Percentiles rank a stretch among this genome's conserved stretches.
Evolutionary conservation across 73 alveolate species (phyloP).

Genomic region (Paramecium biaurelia): DNA sequence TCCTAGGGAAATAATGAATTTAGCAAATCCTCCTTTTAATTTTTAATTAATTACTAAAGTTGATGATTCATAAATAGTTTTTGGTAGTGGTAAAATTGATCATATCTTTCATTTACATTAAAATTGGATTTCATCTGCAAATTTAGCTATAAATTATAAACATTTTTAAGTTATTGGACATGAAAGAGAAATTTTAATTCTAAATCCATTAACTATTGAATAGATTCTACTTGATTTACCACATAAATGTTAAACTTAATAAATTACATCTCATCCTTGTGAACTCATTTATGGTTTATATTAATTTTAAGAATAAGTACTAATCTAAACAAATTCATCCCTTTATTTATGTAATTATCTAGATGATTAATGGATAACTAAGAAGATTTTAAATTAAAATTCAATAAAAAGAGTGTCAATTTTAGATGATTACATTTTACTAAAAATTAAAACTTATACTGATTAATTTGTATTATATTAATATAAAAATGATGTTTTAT

Average conservation of each 20-base stretch:
- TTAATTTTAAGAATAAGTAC: background rate
- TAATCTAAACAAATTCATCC: background rate
- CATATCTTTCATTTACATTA: background rate
- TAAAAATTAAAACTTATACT: background rate
- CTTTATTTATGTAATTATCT: background rate
- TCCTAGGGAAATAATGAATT: background rate
- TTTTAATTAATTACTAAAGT: background rate
- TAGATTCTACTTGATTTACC: background rate
- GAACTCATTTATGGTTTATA: background rate
- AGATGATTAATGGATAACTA: background rate
- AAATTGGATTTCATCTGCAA: background rate
- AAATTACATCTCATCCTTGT: background rate
- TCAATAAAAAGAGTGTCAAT: background rate
- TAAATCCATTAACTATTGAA: background rate
- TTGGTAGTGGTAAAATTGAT: background rate
- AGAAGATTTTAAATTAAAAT: background rate
- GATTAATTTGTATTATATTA: background rate
- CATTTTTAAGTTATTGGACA: background rate
- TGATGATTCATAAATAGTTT: background rate
- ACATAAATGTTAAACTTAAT: background rate
- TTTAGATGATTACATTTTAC: background rate
- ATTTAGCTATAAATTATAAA: background rate
- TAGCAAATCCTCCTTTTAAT: background rate
- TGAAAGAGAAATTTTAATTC: background rate
- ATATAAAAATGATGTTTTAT: background rate